Conservation (phyloP, 768 basidiomycete species). For the Chalciporus pseudorubinellus region DNA sequence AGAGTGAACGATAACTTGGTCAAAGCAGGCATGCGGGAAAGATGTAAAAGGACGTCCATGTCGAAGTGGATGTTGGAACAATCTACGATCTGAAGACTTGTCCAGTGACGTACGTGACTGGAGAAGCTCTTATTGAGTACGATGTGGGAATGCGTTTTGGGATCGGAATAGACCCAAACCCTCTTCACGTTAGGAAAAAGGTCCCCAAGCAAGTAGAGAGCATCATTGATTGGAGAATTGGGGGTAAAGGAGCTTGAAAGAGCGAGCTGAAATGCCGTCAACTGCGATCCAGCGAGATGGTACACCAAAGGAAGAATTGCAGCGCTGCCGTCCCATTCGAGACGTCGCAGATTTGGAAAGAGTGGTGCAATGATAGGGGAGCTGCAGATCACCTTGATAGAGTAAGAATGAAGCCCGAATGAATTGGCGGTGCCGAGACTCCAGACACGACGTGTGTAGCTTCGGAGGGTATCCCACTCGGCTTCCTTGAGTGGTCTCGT, state of each 20-base stretch:
- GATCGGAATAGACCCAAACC: slow-evolving; percentile 1
- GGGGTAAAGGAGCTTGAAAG: too few species aligned
- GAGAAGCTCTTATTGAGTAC: slow-evolving; percentile 12
- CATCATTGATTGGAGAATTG: too few species aligned
- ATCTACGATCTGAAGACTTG: slow-evolving; percentile 11
- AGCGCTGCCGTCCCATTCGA: too few species aligned
- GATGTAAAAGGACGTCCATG: slow-evolving; percentile 12
- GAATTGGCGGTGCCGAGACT: neutral
- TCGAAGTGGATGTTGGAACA: slow-evolving; percentile 15
- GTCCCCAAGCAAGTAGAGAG: slow-evolving; percentile 5
- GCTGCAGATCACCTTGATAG: neutral
- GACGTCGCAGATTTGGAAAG: too few species aligned
- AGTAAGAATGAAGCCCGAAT: neutral
- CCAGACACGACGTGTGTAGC: neutral
- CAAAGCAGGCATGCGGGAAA: slow-evolving; percentile 14
- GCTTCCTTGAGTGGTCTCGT: neutral
- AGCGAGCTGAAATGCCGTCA: too few species aligned
- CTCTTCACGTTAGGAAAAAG: slow-evolving; percentile 16
- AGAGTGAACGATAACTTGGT: slow-evolving; percentile 10
- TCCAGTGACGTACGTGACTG: slow-evolving; percentile 14
- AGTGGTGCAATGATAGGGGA: too few species aligned
- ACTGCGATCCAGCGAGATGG: too few species aligned
- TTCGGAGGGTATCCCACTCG: neutral
- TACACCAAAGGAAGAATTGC: too few species aligned
- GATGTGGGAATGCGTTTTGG: slow-evolving; percentile 9